phyloP scores from a whole-genome alignment of 257 asterid genomes.

The Solanum gandarillasii region DNA sequence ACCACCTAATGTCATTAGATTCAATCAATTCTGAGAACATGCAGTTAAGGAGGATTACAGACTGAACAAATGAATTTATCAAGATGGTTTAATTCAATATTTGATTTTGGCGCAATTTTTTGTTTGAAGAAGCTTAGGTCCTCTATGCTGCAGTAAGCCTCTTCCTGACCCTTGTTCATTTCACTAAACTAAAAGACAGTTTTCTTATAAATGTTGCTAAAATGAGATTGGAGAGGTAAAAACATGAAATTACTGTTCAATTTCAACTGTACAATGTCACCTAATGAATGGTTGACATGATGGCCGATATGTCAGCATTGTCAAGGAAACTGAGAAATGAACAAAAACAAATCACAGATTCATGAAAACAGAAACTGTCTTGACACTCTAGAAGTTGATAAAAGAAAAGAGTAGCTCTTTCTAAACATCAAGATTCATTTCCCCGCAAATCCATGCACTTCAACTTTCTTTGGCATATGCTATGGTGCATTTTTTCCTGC shows the following conservation, averaged over 20 bases:
- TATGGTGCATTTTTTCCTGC: not conserved
- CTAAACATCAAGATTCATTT: not conserved
- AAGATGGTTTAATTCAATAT: not conserved
- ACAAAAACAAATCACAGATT: not conserved
- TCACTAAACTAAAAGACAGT: not conserved
- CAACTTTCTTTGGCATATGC: not conserved
- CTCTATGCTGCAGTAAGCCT: not conserved
- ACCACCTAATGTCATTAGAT: not conserved
- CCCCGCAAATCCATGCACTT: not conserved
- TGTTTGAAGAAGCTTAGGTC: not conserved
- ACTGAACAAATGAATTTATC: not conserved
- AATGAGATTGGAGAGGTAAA: not conserved
- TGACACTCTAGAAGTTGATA: not conserved
- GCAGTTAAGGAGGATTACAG: not conserved
- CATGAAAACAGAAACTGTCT: not conserved
- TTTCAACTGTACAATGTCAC: not conserved
- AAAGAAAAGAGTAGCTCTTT: not conserved
- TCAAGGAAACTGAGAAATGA: not conserved
- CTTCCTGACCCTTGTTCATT: not conserved
- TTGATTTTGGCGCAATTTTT: not conserved
- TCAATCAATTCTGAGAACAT: not conserved
- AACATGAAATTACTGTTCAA: not conserved
- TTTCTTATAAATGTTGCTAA: not conserved
- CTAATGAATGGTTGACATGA: not conserved
- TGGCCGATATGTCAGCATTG: not conserved